Conservation (phyloP, 73 alveolate genomes). For the Paramecium pentaurelia region DNA sequence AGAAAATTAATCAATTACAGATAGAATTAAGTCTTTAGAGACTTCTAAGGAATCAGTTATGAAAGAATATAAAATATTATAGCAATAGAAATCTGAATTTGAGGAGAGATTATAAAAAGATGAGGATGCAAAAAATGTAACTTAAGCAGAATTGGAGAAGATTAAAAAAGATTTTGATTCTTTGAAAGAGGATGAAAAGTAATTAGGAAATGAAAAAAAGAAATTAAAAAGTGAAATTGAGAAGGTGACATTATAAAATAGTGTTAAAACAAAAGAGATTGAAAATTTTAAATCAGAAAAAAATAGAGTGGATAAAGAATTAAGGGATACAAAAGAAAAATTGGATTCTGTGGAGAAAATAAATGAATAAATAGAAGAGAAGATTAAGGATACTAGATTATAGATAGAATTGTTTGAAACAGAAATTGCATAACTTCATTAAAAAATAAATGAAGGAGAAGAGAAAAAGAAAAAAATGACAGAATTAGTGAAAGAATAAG, state of each 20-base stretch:
- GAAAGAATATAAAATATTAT: background rate
- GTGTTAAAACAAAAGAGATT: slow-evolving; percentile 61
- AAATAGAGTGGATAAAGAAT: background rate
- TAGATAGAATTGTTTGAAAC: background rate
- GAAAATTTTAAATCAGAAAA: slow-evolving; percentile 52
- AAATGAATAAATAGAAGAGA: background rate
- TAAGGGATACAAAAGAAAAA: background rate
- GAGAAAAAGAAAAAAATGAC: slow-evolving; percentile 32
- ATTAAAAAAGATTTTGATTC: background rate
- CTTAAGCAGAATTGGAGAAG: background rate
- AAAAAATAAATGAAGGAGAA: slow-evolving; percentile 38
- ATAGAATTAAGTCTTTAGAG: background rate
- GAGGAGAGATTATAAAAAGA: background rate
- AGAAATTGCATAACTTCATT: background rate
- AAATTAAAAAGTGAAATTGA: slow-evolving; percentile 61
- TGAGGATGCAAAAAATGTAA: background rate
- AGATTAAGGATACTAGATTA: background rate
- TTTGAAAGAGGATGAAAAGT: background rate
- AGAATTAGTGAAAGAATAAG: slow-evolving; percentile 47
- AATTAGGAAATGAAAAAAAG: slow-evolving; percentile 39
- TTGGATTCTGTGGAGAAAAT: background rate
- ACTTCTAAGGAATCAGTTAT: background rate
- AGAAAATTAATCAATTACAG: background rate
- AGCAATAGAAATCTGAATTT: background rate
- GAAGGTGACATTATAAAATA: slow-evolving; percentile 64